Percentiles rank a stretch among this genome's conserved stretches.
Evolutionary conservation across 1,139 yeast species (phyloP).

Genomic region (Yamadazyma triangularis): DNA sequence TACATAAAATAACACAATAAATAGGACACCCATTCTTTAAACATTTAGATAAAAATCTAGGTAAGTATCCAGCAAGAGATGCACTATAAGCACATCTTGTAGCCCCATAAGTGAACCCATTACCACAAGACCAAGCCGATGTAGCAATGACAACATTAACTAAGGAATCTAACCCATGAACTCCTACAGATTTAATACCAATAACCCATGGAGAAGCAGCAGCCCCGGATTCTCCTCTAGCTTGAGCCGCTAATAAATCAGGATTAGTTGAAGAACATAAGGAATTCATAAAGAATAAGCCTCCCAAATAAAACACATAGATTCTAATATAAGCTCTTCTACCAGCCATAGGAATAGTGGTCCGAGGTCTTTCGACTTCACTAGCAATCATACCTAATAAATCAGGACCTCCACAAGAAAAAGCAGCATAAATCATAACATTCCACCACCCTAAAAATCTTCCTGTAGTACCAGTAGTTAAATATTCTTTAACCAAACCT

Average conservation of each 20-base stretch:
- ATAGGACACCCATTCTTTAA: constrained; percentile 32
- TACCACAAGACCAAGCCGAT: constrained; percentile 38
- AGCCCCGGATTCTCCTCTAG: constrained; percentile 23
- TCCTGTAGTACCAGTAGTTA: constrained; percentile 30
- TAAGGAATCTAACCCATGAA: constrained; percentile 30
- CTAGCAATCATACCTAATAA: constrained; percentile 30
- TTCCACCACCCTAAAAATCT: constrained; percentile 34
- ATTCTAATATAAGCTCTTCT: constrained; percentile 31
- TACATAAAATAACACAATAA: constrained; percentile 23
- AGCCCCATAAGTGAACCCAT: constrained; percentile 32
- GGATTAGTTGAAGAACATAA: constrained; percentile 33
- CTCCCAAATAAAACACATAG: constrained; percentile 33
- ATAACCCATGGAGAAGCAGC: constrained; percentile 40
- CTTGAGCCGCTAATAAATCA: constrained; percentile 20
- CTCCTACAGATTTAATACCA: constrained; percentile 33
- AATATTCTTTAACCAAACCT: constrained; percentile 28
- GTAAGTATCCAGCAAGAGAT: constrained; percentile 34
- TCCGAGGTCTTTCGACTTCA: constrained; percentile 31
- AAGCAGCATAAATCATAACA: constrained; percentile 34
- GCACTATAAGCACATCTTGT: constrained; percentile 34
- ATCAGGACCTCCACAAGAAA: constrained; percentile 43
- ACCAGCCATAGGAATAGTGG: constrained; percentile 29
- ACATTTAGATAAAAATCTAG: constrained; percentile 30
- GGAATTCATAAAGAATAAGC: constrained; percentile 33
- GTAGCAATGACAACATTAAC: constrained; percentile 32